Percentiles rank a stretch among this genome's conserved stretches.
Evolutionary conservation across 331 rosid species (phyloP).

Genomic region (Malus hybrid): DNA sequence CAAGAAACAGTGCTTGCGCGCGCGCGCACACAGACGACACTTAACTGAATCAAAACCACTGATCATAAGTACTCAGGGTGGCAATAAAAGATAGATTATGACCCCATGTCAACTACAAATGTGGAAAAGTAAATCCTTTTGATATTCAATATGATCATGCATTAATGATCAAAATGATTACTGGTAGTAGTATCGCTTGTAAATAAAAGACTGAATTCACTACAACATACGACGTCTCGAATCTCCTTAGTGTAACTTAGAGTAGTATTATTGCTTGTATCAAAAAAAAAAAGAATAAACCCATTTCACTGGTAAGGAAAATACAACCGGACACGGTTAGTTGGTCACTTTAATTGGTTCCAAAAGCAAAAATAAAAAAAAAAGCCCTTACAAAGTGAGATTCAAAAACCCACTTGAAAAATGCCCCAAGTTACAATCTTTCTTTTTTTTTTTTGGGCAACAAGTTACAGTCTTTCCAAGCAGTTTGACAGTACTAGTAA

Average conservation of each 20-base stretch:
- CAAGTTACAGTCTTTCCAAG: not conserved
- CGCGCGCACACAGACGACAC: not conserved
- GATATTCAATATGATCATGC: no score
- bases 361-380: not conserved
- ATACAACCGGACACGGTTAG: no score
- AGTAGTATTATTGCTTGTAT: not conserved
- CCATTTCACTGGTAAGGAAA: not conserved
- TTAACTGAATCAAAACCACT: not conserved
- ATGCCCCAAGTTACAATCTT: not conserved
- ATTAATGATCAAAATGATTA: no score
- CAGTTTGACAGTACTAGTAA: not conserved
- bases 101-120: not conserved
- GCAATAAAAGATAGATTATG: not conserved
- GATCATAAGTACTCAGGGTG: not conserved
- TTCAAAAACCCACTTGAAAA: not conserved
- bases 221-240: not conserved
- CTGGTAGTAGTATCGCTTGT: no score
- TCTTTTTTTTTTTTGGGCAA: not conserved
- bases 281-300: not conserved
- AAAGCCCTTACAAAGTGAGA: not conserved
- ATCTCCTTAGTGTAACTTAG: not conserved
- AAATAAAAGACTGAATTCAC: not conserved
- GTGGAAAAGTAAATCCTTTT: no score
- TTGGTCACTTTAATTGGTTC: not conserved
- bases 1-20: not conserved